Conservation (phyloP, 2,329 filamentous ascomycete genomes). For the Ceratocystis cubensis region DNA sequence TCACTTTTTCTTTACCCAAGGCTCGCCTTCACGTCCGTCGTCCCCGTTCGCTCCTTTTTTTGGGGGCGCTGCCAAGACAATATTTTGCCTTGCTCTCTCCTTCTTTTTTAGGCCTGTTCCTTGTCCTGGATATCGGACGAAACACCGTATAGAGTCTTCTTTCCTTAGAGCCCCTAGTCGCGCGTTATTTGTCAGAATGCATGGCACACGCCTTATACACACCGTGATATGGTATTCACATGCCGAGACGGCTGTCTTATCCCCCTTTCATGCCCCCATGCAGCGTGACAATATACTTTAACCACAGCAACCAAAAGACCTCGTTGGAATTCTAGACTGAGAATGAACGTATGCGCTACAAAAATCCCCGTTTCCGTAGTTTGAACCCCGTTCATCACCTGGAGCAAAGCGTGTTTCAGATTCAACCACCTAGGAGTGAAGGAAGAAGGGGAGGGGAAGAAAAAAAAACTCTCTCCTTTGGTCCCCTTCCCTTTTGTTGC, state of each 20-base stretch:
- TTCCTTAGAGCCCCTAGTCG: not conserved
- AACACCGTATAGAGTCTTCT: not conserved
- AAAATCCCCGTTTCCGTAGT: not conserved
- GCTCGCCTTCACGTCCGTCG: too few species aligned
- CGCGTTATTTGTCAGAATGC: not conserved
- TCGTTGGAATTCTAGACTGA: not conserved
- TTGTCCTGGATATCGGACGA: slow-evolving; percentile 3
- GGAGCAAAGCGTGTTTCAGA: slow-evolving; percentile 8
- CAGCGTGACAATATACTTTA: not conserved
- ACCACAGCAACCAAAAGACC: not conserved
- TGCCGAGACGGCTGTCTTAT: not conserved
- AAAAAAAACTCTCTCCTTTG: not conserved
- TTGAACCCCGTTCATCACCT: not conserved
- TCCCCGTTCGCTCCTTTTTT: not conserved
- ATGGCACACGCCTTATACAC: not conserved
- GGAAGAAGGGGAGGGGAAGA: not conserved
- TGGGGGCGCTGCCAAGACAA: not conserved
- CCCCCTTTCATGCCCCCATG: not conserved
- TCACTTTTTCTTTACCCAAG: not conserved
- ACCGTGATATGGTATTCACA: not conserved
- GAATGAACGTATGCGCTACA: not conserved
- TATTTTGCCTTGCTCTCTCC: not conserved
- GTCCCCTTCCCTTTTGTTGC: not conserved
- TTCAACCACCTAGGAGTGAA: slow-evolving; percentile 4
- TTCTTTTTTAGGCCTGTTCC: not conserved